Conservation (phyloP, 1,284 basidiomycete species). For the Marasmius oreades region DNA sequence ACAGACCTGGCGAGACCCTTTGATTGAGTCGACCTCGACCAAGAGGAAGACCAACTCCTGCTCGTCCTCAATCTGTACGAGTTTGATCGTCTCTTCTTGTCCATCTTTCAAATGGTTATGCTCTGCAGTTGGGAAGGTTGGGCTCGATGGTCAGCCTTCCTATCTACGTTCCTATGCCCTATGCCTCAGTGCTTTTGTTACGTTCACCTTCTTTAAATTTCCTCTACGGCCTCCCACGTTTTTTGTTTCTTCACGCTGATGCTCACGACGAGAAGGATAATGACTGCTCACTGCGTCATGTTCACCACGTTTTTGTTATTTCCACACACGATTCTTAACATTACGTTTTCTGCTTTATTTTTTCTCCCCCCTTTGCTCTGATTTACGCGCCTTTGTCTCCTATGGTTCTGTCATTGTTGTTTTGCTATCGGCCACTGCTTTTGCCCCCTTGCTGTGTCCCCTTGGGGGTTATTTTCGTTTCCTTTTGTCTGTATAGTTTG, state of each 20-base stretch:
- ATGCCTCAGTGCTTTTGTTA: not conserved
- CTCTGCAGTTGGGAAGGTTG: not conserved
- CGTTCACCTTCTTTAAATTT: not conserved
- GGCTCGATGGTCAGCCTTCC: not conserved
- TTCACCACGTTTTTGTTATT: slow-evolving; percentile 2
- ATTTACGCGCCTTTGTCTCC: slow-evolving; percentile 4
- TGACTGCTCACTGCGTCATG: slow-evolving; percentile 5
- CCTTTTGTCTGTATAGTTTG: slow-evolving; percentile 4
- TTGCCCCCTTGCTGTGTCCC: not conserved
- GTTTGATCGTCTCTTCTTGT: not conserved
- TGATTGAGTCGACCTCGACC: slow-evolving; percentile 67
- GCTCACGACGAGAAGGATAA: slow-evolving; percentile 1
- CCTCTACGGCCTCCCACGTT: slow-evolving; percentile 1
- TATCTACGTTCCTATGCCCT: not conserved
- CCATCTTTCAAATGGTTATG: not conserved
- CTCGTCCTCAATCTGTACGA: slow-evolving; percentile 20
- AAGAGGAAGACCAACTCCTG: slow-evolving; percentile 50
- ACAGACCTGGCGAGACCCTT: slow-evolving; percentile 56
- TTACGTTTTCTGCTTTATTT: not conserved
- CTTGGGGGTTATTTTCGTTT: slow-evolving; percentile 9
- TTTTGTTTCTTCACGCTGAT: not conserved
- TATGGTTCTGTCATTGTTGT: not conserved
- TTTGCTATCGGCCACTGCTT: slow-evolving; percentile 10
- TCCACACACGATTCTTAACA: not conserved
- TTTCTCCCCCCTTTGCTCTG: not conserved